Evolutionary conservation across 495 filamentous ascomycete species (phyloP).

Genomic region (Neurospora sp.): DNA sequence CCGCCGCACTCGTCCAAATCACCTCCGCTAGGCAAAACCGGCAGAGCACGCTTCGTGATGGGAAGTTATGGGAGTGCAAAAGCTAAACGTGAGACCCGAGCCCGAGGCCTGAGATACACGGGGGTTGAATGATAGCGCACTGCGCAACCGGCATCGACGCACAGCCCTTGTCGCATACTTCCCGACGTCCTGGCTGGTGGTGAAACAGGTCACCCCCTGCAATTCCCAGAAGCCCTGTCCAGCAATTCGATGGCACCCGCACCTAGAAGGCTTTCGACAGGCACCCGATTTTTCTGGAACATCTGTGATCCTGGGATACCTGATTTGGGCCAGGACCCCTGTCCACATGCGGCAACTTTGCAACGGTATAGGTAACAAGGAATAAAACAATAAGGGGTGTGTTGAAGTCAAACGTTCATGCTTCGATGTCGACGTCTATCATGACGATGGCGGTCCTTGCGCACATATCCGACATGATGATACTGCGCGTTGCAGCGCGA

Average conservation of each 20-base stretch:
- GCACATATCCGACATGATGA: background rate
- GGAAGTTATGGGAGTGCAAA: background rate
- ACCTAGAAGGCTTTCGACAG: constrained; percentile 22
- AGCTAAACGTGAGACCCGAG: background rate
- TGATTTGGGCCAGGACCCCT: background rate
- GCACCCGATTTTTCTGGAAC: constrained; percentile 27
- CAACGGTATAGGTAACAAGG: background rate
- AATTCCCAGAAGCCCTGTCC: constrained; percentile 22
- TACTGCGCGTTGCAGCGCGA: background rate
- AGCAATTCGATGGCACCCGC: constrained; percentile 7
- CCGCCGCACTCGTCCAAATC: constrained; percentile 1
- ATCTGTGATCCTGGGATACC: constrained; percentile 17
- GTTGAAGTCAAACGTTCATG: background rate
- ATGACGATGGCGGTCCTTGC: background rate
- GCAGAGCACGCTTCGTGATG: constrained; percentile 1
- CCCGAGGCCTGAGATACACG: background rate
- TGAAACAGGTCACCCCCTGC: constrained; percentile 30
- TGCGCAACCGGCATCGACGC: constrained; percentile 15
- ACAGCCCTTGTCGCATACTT: constrained; percentile 23
- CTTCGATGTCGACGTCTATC: background rate
- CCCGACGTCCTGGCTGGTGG: constrained; percentile 25
- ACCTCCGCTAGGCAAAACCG: background rate
- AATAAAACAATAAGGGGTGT: background rate
- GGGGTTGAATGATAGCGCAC: constrained; percentile 12
- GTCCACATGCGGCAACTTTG: background rate